These are phyloP conservation scores for Phaeosphaeriaceae sp. DNA, from an alignment of 2,329 filamentous ascomycete genomes.

Conservation along the genomic window DNA sequence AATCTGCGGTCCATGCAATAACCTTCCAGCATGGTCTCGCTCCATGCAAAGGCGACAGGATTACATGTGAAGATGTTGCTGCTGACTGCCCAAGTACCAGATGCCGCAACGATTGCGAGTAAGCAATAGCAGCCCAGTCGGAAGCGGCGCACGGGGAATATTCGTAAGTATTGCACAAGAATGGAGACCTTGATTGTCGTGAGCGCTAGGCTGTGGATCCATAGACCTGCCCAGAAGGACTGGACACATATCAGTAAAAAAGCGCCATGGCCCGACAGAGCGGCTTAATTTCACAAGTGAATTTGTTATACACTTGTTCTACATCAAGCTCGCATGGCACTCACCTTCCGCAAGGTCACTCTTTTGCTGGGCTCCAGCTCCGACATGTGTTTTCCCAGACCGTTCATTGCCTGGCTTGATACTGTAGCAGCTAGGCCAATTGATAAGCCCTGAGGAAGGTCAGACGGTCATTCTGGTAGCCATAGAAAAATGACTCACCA, in stretches of 20 bases:
- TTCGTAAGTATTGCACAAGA: conserved; percentile 40
- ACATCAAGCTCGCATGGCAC: conserved; percentile 1
- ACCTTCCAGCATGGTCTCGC: conserved; percentile 31
- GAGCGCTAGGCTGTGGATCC: conserved; percentile 43
- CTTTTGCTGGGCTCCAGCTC: conserved; percentile 17
- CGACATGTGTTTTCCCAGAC: conserved; percentile 33
- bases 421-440: conserved; percentile 37
- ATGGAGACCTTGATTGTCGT: conserved; percentile 43
- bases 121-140: conserved; percentile 35
- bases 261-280: too few species aligned
- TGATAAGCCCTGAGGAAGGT: conserved; percentile 27
- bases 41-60: conserved; percentile 43
- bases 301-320: neutral
- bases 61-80: conserved; percentile 44
- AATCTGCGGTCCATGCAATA: conserved; percentile 38
- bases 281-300: too few species aligned
- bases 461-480: neutral
- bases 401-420: conserved; percentile 39
- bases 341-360: conserved; percentile 18
- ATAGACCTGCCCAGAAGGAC: conserved; percentile 45
- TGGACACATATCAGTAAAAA: conserved; percentile 23
- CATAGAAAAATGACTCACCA: conserved; percentile 26
- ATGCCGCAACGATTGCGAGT: conserved; percentile 32
- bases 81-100: conserved; percentile 39
- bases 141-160: conserved; percentile 38